A percentile compares a stretch with the other conserved stretches of the same genome.
Conservation (phyloP, 2,329 filamentous ascomycete species). For the Dothistroma pini region DNA sequence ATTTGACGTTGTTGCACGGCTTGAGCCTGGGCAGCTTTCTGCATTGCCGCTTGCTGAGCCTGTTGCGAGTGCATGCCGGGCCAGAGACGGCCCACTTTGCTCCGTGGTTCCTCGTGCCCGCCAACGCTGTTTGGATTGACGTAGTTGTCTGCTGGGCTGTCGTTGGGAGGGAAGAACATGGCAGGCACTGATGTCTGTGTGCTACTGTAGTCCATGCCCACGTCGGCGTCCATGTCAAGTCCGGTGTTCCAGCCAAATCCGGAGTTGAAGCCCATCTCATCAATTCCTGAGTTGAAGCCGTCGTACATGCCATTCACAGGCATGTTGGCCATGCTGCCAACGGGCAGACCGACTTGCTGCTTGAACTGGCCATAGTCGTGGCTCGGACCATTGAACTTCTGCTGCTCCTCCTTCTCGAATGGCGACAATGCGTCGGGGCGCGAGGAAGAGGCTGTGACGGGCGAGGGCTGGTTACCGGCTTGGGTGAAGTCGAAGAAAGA, state of each 20-base stretch:
- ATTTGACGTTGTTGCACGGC: constrained; percentile 51
- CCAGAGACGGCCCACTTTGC: constrained; percentile 68
- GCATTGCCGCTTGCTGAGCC: constrained; percentile 60
- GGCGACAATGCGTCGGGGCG: constrained; percentile 30
- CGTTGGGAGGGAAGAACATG: constrained; percentile 59
- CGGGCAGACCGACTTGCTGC: constrained; percentile 90
- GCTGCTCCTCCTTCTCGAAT: constrained; percentile 37
- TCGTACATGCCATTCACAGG: constrained; percentile 59
- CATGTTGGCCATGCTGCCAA: constrained; percentile 75
- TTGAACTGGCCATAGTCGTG: constrained; percentile 95
- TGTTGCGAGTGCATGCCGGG: constrained; percentile 91
- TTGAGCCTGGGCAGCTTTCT: constrained; percentile 46
- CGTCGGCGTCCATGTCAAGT: constrained; percentile 54
- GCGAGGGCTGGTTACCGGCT: constrained; percentile 30
- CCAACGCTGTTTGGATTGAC: constrained; percentile 72
- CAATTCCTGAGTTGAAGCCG: constrained; percentile 53
- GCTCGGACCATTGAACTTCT: constrained; percentile 58
- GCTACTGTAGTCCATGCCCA: constrained; percentile 60
- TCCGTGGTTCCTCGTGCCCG: constrained; percentile 56
- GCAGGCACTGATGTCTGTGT: constrained; percentile 46
- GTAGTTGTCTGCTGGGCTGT: constrained; percentile 49
- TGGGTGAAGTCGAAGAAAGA: constrained; percentile 40
- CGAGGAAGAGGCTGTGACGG: constrained; percentile 27
- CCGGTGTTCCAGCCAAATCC: constrained; percentile 56
- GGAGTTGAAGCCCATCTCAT: constrained; percentile 62